These are phyloP conservation scores for Leishmania amazonensis DNA, from an alignment of 208 protist genomes.

Conservation along the genomic window DNA sequence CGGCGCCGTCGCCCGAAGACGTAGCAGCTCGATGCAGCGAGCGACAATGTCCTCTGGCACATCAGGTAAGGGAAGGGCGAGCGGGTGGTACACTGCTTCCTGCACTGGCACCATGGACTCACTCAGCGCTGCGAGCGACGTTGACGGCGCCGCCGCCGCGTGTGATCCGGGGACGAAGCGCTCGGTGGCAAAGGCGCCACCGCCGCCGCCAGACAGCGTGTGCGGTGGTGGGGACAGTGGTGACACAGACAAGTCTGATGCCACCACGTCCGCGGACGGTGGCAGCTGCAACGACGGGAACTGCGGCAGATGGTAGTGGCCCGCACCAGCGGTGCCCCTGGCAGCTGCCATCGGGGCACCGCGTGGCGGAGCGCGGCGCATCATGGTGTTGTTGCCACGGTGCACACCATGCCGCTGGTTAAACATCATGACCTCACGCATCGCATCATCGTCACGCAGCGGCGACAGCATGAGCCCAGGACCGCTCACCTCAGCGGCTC, in stretches of 20 bases:
- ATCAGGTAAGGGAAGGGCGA: constrained; percentile 19
- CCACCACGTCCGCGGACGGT: background rate
- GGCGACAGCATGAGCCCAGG: constrained; percentile 15
- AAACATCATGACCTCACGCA: background rate
- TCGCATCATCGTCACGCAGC: constrained; percentile 10
- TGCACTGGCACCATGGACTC: constrained; percentile 27
- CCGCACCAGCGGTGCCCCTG: background rate
- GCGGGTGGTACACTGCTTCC: constrained; percentile 17
- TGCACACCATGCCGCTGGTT: background rate
- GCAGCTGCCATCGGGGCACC: background rate
- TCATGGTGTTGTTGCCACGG: constrained; percentile 12
- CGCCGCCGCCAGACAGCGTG: background rate
- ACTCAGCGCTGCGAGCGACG: constrained; percentile 16
- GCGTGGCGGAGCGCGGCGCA: constrained; percentile 11
- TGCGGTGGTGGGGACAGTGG: background rate
- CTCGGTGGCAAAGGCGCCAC: background rate
- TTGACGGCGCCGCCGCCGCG: background rate
- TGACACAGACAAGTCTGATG: background rate
- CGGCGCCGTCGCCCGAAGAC: constrained; percentile 25
- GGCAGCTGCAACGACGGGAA: constrained; percentile 5
- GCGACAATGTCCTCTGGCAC: constrained; percentile 24
- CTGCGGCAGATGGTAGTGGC: background rate
- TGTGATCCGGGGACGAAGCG: background rate
- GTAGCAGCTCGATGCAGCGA: constrained; percentile 28
- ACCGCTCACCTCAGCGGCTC: background rate